Conservation (phyloP, 2,329 filamentous ascomycete species). For the Arthroderma sp. region DNA sequence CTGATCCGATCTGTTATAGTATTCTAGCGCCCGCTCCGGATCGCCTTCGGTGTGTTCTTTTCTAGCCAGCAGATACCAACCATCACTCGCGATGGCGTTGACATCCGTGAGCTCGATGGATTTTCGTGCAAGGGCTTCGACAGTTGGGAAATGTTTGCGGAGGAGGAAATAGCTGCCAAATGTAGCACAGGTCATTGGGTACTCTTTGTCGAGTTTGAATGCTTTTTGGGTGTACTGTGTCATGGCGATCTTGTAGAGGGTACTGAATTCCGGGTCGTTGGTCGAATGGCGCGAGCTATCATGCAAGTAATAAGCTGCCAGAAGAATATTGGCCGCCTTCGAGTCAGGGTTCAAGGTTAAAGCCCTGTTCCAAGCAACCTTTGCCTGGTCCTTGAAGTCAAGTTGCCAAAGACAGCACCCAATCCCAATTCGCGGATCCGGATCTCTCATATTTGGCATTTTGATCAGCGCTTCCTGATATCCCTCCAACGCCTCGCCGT, state of each 20-base stretch:
- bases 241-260: conserved; percentile 85
- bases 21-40: conserved; percentile 62
- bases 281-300: conserved; percentile 71
- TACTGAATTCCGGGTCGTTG: conserved; percentile 72
- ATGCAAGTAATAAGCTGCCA: conserved; percentile 83
- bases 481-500: conserved; percentile 63
- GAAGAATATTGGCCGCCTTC: conserved; percentile 78
- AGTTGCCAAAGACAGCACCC: conserved; percentile 97
- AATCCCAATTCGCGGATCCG: conserved; percentile 90
- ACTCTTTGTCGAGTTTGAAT: conserved; percentile 84
- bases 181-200: conserved; percentile 77
- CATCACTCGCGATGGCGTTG: conserved; percentile 91
- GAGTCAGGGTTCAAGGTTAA: conserved; percentile 73
- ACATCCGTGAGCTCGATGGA: conserved; percentile 94
- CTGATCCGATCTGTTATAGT: conserved; percentile 81
- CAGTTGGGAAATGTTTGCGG: conserved; percentile 65
- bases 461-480: conserved; percentile 82
- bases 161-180: conserved; percentile 86
- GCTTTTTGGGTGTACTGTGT: conserved; percentile 86
- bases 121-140: conserved; percentile 77
- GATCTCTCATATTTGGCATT: conserved; percentile 78
- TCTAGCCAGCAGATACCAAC: conserved; percentile 86
- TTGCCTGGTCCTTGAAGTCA: conserved; percentile 86
- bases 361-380: conserved; percentile 75
- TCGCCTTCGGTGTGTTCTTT: conserved; percentile 82